These are phyloP conservation scores for Verticillium nonalfalfae DNA, from an alignment of 2,329 filamentous ascomycete species.

Conservation along the genomic window DNA sequence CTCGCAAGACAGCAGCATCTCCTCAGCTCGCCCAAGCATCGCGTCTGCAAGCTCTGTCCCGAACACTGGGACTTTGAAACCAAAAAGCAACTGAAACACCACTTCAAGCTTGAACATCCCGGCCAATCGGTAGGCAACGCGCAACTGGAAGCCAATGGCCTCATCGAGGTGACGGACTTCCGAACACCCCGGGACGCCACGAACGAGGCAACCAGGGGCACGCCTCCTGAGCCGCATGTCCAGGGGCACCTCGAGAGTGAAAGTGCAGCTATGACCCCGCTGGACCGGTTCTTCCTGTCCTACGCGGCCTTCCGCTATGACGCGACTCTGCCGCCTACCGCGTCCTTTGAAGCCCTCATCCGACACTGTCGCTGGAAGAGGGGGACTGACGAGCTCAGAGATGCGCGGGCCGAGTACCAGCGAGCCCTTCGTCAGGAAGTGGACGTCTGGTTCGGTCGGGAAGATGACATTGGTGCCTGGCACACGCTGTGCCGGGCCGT, in stretches of 20 bases:
- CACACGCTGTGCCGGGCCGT: slow-evolving; percentile 2
- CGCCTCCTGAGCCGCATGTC: not conserved
- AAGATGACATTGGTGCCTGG: slow-evolving; percentile 3
- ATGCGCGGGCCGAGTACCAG: not conserved
- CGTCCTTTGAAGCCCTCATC: not conserved
- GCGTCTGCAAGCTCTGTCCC: not conserved
- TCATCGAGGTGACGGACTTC: not conserved
- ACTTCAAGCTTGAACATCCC: not conserved
- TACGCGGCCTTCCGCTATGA: slow-evolving; percentile 4
- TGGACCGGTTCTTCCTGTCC: slow-evolving; percentile 11
- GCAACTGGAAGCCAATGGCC: not conserved
- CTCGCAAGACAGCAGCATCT: not conserved
- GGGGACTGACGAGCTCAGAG: not conserved
- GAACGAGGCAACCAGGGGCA: not conserved
- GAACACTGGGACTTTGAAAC: not conserved
- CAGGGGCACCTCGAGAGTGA: not conserved
- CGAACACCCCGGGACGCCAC: not conserved
- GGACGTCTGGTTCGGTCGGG: slow-evolving; percentile 1
- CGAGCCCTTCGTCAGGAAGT: slow-evolving; percentile 1
- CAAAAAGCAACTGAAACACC: not conserved
- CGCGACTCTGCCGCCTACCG: slow-evolving; percentile 1
- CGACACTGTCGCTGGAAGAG: not conserved
- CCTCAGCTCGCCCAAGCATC: not conserved
- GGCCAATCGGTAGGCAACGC: not conserved
- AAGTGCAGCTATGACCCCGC: slow-evolving; percentile 6